These are phyloP conservation scores for Populus euphratica DNA, from an alignment of 345 rosid genomes.

Conservation along the genomic window DNA sequence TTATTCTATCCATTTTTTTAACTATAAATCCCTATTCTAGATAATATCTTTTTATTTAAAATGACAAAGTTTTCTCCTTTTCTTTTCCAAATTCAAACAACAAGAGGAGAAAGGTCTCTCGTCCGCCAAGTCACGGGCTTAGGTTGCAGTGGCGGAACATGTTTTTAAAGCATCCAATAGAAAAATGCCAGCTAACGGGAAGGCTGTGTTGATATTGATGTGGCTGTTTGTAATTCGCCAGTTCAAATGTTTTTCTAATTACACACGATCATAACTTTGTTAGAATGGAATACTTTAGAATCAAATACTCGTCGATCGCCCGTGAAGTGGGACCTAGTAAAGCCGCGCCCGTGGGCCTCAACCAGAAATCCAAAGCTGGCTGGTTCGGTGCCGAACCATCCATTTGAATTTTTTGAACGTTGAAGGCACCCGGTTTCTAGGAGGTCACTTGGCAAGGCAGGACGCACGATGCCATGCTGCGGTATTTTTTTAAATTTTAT, in stretches of 20 bases:
- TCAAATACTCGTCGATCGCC: constrained; percentile 24
- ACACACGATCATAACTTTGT: neutral
- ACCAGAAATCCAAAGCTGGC: constrained; percentile 24
- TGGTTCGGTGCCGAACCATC: constrained; percentile 35
- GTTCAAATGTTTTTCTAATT: neutral
- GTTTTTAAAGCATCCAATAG: neutral
- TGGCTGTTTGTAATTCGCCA: constrained; percentile 4
- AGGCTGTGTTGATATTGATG: neutral
- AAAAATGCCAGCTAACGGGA: neutral
- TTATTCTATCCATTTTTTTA: neutral
- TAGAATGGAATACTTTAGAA: neutral
- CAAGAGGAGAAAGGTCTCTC: neutral
- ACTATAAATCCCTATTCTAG: too few relatives aligned
- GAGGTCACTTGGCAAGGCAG: too few relatives aligned
- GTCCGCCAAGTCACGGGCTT: neutral
- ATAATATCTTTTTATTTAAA: neutral
- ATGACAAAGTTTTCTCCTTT: neutral
- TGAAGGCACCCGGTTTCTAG: constrained; percentile 18
- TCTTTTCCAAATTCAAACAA: neutral
- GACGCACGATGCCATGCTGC: too few relatives aligned
- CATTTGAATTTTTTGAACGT: constrained; percentile 52
- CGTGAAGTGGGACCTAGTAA: constrained; percentile 44
- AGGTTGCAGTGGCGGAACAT: neutral
- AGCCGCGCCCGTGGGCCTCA: constrained; percentile 38
- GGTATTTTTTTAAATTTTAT: too few relatives aligned